Conservation (phyloP, 2,329 filamentous ascomycete species). For the Xenosphaeropsis pyriputrescens region DNA sequence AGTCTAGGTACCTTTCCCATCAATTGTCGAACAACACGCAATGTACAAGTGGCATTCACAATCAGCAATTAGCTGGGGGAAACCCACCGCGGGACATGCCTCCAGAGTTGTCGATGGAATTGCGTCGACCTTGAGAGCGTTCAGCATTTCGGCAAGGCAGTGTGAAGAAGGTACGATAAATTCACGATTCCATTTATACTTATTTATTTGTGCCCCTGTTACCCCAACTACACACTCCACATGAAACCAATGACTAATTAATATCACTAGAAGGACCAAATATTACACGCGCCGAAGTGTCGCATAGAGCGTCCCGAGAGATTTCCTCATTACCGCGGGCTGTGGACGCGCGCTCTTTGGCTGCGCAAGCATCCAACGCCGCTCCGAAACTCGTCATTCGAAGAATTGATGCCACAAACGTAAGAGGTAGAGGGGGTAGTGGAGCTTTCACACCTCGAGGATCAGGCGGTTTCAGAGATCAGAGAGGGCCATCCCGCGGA, state of each 20-base stretch:
- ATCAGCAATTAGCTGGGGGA: slow-evolving; percentile 15
- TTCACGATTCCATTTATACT: neutral
- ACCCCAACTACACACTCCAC: too few relatives aligned
- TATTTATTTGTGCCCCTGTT: too few relatives aligned
- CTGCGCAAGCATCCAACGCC: slow-evolving; percentile 10
- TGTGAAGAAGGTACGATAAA: slow-evolving; percentile 6
- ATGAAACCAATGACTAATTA: too few relatives aligned
- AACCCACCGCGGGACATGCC: slow-evolving; percentile 14
- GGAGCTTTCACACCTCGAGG: slow-evolving; percentile 2
- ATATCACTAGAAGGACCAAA: too few relatives aligned
- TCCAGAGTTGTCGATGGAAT: slow-evolving; percentile 16
- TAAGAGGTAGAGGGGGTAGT: neutral
- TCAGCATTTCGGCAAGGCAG: slow-evolving; percentile 13
- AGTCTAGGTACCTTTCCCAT: slow-evolving; percentile 1
- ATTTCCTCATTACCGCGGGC: slow-evolving; percentile 14
- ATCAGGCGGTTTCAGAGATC: slow-evolving; percentile 3
- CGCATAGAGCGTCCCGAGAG: slow-evolving; percentile 11
- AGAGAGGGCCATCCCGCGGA: slow-evolving; percentile 8
- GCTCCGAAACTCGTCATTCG: slow-evolving; percentile 6
- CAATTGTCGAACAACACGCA: slow-evolving; percentile 4
- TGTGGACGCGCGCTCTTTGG: slow-evolving; percentile 17
- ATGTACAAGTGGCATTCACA: slow-evolving; percentile 21
- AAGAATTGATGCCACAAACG: slow-evolving; percentile 3
- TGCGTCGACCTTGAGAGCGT: slow-evolving; percentile 16
- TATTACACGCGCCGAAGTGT: slow-evolving; percentile 7